These are phyloP conservation scores for Phylloporus sp. DNA, from an alignment of 768 basidiomycete species.

Conservation along the genomic window DNA sequence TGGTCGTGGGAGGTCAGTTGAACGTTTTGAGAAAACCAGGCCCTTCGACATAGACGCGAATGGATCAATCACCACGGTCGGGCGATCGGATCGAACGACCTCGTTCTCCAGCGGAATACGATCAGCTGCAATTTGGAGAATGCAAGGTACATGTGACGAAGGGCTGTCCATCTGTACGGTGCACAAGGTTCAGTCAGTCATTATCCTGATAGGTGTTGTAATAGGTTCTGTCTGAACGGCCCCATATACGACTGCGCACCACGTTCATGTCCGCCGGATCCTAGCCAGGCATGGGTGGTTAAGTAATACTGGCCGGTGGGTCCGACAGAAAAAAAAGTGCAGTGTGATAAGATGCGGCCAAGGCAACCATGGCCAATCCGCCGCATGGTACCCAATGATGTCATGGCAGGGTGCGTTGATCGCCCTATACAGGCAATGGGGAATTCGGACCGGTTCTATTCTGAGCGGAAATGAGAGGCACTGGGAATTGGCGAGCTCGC, in stretches of 20 bases:
- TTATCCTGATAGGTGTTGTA: too few relatives aligned
- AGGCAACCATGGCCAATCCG: neutral
- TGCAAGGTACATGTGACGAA: too few relatives aligned
- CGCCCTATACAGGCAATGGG: too few relatives aligned
- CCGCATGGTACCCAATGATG: neutral
- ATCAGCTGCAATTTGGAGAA: too few relatives aligned
- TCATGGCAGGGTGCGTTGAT: neutral
- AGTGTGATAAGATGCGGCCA: neutral
- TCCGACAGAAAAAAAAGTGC: neutral
- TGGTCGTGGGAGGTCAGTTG: neutral
- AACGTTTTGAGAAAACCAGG: neutral
- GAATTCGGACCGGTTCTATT: too few relatives aligned
- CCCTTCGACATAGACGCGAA: too few relatives aligned
- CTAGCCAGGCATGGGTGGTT: neutral
- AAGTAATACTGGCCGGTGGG: too few relatives aligned
- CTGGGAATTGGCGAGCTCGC: neutral
- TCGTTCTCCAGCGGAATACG: too few relatives aligned
- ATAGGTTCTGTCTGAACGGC: too few relatives aligned
- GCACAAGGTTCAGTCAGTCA: too few relatives aligned
- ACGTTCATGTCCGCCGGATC: neutral
- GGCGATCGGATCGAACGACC: neutral
- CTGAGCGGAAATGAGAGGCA: neutral
- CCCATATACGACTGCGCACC: neutral
- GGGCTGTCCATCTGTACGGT: too few relatives aligned
- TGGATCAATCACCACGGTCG: too few relatives aligned